Conservation (phyloP, 805 yeast species). For the Myxozyma udenii region DNA sequence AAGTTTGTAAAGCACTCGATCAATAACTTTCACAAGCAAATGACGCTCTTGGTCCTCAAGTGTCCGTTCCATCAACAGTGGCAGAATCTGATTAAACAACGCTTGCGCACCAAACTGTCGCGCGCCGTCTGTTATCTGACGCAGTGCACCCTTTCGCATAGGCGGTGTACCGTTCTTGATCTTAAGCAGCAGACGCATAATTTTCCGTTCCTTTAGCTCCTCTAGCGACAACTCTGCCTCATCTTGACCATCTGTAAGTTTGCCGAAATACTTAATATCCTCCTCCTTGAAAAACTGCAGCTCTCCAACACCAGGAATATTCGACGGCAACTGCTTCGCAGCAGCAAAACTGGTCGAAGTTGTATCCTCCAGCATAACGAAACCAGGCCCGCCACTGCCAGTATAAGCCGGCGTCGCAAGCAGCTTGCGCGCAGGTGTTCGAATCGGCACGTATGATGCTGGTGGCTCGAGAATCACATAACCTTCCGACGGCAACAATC, state of each 20-base stretch:
- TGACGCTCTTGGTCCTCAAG: constrained; percentile 83
- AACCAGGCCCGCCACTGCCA: constrained; percentile 35
- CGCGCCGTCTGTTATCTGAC: constrained; percentile 64
- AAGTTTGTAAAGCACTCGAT: constrained; percentile 62
- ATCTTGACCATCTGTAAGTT: constrained; percentile 43
- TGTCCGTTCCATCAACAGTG: constrained; percentile 66
- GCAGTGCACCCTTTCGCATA: constrained; percentile 64
- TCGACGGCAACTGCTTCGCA: constrained; percentile 41
- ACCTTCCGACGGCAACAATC: constrained; percentile 51
- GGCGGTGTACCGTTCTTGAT: constrained; percentile 76
- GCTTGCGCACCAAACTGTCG: constrained; percentile 63
- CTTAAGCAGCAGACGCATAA: constrained; percentile 61
- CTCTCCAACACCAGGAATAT: constrained; percentile 63
- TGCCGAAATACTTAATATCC: constrained; percentile 70
- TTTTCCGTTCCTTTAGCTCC: constrained; percentile 57
- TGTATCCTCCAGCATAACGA: constrained; percentile 53
- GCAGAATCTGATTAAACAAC: constrained; percentile 68
- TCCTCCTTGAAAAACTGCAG: constrained; percentile 66
- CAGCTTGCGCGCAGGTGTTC: constrained; percentile 42
- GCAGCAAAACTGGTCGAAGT: constrained; percentile 38
- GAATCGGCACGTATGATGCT: constrained; percentile 42
- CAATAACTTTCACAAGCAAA: constrained; percentile 70
- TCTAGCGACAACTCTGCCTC: constrained; percentile 45
- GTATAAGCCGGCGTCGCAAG: constrained; percentile 32
- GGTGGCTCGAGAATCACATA: constrained; percentile 49